phyloP scores from a whole-genome alignment of 306 rosid genomes.

The Glycine tomentella region DNA sequence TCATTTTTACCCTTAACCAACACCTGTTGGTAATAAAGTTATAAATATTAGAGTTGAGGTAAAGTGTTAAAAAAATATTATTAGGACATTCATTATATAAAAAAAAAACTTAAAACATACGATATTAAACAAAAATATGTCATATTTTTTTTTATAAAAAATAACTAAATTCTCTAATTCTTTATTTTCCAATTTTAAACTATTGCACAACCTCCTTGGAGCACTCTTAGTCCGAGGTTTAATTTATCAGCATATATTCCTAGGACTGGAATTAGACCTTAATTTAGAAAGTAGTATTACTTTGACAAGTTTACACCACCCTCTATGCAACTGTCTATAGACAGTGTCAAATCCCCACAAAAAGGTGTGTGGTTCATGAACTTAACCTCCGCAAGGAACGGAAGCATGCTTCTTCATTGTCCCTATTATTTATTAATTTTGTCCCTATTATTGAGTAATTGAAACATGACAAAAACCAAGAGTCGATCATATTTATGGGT shows the following conservation, averaged over 20 bases:
- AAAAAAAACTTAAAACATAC: no score
- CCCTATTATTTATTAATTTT: conserved; percentile 33
- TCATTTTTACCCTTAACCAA: no score
- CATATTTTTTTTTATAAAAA: no score
- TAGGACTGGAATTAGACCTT: conserved; percentile 20
- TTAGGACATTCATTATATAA: no score
- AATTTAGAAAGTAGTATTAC: conserved; percentile 6
- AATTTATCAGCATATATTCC: conserved; percentile 7
- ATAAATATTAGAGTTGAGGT: no score
- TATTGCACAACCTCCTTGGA: neutral
- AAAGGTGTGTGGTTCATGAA: conserved; percentile 38
- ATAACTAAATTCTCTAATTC: no score
- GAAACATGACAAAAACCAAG: conserved; percentile 34
- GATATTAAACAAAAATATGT: no score
- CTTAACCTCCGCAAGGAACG: conserved; percentile 57
- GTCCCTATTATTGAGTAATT: conserved; percentile 23
- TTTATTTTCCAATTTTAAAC: neutral
- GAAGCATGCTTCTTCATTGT: conserved; percentile 52
- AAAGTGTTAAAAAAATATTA: no score
- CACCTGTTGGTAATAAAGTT: no score
- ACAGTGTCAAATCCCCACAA: conserved; percentile 42
- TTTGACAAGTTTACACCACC: conserved; percentile 28
- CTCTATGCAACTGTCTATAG: conserved; percentile 29
- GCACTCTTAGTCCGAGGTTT: neutral
- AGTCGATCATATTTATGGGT: neutral